Percentiles rank a stretch among this genome's conserved stretches.
Conservation (phyloP, 2,329 filamentous ascomycete genomes). For the Pseudogymnoascus sp. region DNA sequence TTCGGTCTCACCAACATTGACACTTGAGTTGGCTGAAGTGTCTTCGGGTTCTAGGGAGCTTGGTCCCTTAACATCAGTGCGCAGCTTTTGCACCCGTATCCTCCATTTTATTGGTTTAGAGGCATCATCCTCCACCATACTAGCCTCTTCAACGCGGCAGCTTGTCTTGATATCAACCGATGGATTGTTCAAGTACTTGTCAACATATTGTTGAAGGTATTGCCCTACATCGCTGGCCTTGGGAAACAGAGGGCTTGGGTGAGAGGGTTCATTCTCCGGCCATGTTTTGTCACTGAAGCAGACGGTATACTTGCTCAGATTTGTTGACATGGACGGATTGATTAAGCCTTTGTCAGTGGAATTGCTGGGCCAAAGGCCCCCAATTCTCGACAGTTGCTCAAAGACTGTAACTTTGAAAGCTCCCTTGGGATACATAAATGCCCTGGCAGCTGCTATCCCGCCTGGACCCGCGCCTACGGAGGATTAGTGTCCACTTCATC, state of each 20-base stretch:
- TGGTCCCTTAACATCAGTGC: background rate
- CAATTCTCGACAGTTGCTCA: slow-evolving; percentile 59
- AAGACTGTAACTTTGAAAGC: slow-evolving; percentile 65
- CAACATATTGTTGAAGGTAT: slow-evolving; percentile 61
- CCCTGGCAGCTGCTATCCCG: slow-evolving; percentile 66
- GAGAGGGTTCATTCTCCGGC: slow-evolving; percentile 51
- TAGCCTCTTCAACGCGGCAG: slow-evolving; percentile 20
- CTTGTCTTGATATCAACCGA: slow-evolving; percentile 23
- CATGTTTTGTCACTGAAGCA: slow-evolving; percentile 68
- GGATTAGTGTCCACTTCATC: background rate
- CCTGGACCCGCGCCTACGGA: slow-evolving; percentile 59
- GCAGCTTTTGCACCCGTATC: background rate
- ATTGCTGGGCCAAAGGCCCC: slow-evolving; percentile 69
- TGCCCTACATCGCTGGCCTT: slow-evolving; percentile 69
- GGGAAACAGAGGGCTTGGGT: slow-evolving; percentile 48
- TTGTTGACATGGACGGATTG: slow-evolving; percentile 64
- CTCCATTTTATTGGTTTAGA: slow-evolving; percentile 17
- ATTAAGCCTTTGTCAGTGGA: slow-evolving; percentile 45
- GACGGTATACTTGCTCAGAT: slow-evolving; percentile 73
- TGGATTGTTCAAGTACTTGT: slow-evolving; percentile 45
- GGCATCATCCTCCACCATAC: slow-evolving; percentile 18
- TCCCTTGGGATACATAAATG: slow-evolving; percentile 51
- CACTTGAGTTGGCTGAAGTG: background rate
- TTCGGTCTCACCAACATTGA: background rate
- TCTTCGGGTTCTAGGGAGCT: background rate